Percentiles rank a stretch among this genome's conserved stretches.
These are phyloP conservation scores for Pichia kudriavzevii DNA, from an alignment of 1,139 yeast genomes.

Conservation along the genomic window DNA sequence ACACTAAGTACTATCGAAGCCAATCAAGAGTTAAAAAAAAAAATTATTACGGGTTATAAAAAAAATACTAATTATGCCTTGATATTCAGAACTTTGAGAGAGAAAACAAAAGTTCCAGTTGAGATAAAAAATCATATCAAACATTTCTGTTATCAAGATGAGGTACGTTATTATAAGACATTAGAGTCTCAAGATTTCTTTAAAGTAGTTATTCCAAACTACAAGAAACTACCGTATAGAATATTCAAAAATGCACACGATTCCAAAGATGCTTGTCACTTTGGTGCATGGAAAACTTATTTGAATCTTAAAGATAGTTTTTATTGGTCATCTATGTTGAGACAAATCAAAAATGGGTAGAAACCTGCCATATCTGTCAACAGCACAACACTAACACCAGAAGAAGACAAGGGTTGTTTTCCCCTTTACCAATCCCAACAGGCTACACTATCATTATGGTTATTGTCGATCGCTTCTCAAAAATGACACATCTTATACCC, in stretches of 20 bases:
- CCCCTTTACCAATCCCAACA: slow-evolving; percentile 2
- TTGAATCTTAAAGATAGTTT: background rate
- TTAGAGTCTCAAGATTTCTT: background rate
- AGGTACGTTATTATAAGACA: slow-evolving; percentile 1
- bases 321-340: slow-evolving; percentile 4
- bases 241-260: background rate
- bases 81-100: background rate
- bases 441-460: slow-evolving; percentile 5
- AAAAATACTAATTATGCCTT: background rate
- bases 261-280: slow-evolving; percentile 1
- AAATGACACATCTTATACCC: slow-evolving; percentile 4
- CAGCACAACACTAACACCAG: background rate
- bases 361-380: slow-evolving; percentile 2
- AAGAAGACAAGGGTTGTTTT: slow-evolving; percentile 3
- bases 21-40: too few species aligned
- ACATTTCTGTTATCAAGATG: slow-evolving; percentile 1
- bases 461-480: slow-evolving; percentile 3
- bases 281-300: slow-evolving; percentile 4
- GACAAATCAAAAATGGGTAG: background rate
- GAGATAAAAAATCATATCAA: background rate
- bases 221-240: background rate
- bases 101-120: background rate
- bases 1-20: too few species aligned
- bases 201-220: background rate
- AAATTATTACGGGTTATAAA: background rate